These are phyloP conservation scores for Nemania bipapillata DNA, from an alignment of 2,329 filamentous ascomycete genomes.

Conservation along the genomic window DNA sequence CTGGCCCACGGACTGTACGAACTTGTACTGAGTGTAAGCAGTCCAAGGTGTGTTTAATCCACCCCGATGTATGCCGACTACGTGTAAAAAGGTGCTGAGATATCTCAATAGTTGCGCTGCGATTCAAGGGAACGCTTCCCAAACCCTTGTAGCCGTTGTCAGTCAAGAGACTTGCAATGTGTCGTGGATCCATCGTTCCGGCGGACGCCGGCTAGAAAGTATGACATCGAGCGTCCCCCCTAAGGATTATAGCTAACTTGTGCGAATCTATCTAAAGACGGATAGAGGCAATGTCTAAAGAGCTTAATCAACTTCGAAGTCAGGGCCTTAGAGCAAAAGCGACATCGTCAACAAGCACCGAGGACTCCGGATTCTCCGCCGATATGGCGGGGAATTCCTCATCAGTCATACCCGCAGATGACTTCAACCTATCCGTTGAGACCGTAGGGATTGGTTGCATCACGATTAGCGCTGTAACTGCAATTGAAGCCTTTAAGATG, in stretches of 20 bases:
- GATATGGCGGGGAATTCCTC: slow-evolving; percentile 35
- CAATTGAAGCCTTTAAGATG: slow-evolving; percentile 44
- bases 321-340: slow-evolving; percentile 37
- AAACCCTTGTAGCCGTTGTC: slow-evolving; percentile 49
- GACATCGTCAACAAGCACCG: slow-evolving; percentile 41
- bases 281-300: slow-evolving; percentile 51
- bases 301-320: slow-evolving; percentile 49
- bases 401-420: slow-evolving; percentile 36
- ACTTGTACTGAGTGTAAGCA: slow-evolving; percentile 52
- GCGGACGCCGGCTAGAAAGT: slow-evolving; percentile 51
- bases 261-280: slow-evolving; percentile 38
- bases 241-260: slow-evolving; percentile 6
- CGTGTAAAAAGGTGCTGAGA: slow-evolving; percentile 23
- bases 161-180: slow-evolving; percentile 46
- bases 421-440: slow-evolving; percentile 43
- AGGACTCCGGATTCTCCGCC: slow-evolving; percentile 42
- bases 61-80: slow-evolving; percentile 26
- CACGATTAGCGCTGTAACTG: slow-evolving; percentile 36
- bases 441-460: slow-evolving; percentile 40
- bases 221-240: slow-evolving; percentile 24
- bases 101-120: slow-evolving; percentile 46
- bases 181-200: slow-evolving; percentile 50
- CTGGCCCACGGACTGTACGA: slow-evolving; percentile 45
- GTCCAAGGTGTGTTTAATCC: slow-evolving; percentile 43
- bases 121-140: slow-evolving; percentile 51